Conservation (phyloP, 306 rosid species). For the Quillaja saponaria region DNA sequence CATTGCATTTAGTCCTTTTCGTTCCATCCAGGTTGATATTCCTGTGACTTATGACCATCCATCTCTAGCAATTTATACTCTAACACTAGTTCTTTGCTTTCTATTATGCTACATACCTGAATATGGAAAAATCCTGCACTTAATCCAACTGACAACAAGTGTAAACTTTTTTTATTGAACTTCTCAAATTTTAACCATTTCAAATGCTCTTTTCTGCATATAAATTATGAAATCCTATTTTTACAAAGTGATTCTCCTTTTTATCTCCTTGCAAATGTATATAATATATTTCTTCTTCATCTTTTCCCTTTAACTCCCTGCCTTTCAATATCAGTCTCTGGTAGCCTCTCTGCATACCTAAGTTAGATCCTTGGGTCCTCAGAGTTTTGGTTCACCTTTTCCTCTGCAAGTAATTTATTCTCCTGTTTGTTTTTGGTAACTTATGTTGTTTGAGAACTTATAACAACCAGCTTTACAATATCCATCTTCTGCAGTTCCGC, state of each 20-base stretch:
- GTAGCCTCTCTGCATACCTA: constrained; percentile 37
- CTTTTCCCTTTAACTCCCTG: neutral
- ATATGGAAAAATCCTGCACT: neutral
- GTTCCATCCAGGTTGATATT: constrained; percentile 8
- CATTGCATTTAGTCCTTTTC: neutral
- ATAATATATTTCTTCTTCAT: neutral
- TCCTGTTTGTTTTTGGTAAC: constrained; percentile 2
- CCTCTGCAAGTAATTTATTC: constrained; percentile 29
- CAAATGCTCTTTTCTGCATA: no score
- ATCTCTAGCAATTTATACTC: constrained; percentile 11
- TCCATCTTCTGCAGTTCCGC: constrained; percentile 62
- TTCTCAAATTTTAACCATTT: no score
- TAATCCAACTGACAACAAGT: neutral
- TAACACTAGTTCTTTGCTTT: no score
- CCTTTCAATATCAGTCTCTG: neutral
- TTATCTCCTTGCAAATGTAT: neutral
- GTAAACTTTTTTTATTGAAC: no score
- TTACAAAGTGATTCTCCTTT: neutral
- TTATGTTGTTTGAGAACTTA: constrained; percentile 20
- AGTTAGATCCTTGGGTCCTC: constrained; percentile 45
- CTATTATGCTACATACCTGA: no score
- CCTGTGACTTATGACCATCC: constrained; percentile 1
- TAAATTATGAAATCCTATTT: neutral
- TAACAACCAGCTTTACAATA: constrained; percentile 27
- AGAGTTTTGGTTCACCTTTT: constrained; percentile 39